Conservation (phyloP, 768 basidiomycete species). For the Auriculariales sp. region DNA sequence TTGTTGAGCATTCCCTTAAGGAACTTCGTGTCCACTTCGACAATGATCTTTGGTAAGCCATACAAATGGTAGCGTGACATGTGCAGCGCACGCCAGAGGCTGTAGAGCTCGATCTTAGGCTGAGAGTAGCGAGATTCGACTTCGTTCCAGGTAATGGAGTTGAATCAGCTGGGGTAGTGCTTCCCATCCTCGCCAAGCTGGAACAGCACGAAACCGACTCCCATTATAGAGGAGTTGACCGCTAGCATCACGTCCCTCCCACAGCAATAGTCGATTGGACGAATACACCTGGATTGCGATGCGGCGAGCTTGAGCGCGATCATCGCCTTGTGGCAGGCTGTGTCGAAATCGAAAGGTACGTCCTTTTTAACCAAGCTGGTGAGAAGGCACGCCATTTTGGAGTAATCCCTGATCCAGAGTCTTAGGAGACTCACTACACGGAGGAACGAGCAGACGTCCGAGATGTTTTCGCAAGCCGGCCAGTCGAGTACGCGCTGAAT, state of each 20-base stretch:
- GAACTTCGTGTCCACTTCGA: constrained; percentile 26
- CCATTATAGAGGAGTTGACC: constrained; percentile 13
- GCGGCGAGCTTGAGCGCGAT: constrained; percentile 13
- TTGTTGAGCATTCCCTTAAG: constrained; percentile 23
- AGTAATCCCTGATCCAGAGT: constrained; percentile 13
- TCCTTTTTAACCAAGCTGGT: constrained; percentile 13
- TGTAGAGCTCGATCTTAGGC: constrained; percentile 8
- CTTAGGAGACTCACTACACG: constrained; percentile 12
- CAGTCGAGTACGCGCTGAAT: constrained; percentile 14
- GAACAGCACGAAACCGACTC: constrained; percentile 5
- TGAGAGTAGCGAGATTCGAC: constrained; percentile 7
- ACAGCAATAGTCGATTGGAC: constrained; percentile 7
- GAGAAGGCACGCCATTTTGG: constrained; percentile 9
- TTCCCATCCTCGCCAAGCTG: constrained; percentile 4
- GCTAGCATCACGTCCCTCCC: constrained; percentile 7
- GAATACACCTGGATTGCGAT: constrained; percentile 4
- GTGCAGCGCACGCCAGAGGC: constrained; percentile 2
- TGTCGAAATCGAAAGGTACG: constrained; percentile 11
- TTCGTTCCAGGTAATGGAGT: constrained; percentile 6
- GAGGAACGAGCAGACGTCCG: constrained; percentile 15
- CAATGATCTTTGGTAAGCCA: constrained; percentile 17
- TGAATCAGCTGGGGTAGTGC: constrained; percentile 2
- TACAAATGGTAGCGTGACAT: constrained; percentile 8
- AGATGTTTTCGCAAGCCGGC: constrained; percentile 8
- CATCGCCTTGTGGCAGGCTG: constrained; percentile 7